Percentiles rank a stretch among this genome's conserved stretches.
Evolutionary conservation across 495 filamentous ascomycete species (phyloP).

Genomic region (Lichenothelia convexa): DNA sequence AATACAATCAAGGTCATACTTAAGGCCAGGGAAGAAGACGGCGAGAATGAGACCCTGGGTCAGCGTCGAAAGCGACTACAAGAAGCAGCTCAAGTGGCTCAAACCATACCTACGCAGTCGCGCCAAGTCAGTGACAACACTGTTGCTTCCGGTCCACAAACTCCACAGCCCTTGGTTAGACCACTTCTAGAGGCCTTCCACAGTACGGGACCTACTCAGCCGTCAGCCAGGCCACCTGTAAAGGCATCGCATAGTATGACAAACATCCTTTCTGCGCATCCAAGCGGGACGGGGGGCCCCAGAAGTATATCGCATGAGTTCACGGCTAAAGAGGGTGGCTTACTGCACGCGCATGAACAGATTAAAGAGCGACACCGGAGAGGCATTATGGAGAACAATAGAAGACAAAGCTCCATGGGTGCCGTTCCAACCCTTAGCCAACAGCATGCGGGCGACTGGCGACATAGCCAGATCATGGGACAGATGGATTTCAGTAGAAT

Average conservation of each 20-base stretch:
- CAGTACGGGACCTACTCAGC: no score
- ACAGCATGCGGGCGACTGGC: constrained; percentile 10
- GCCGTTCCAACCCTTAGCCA: no score
- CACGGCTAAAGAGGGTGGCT: constrained; percentile 9
- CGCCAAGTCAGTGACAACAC: constrained; percentile 10
- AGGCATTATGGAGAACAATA: constrained; percentile 12
- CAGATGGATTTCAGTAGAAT: constrained; percentile 28
- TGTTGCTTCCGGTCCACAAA: background rate
- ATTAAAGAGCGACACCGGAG: constrained; percentile 10
- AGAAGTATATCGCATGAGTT: constrained; percentile 9
- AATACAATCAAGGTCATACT: constrained; percentile 5
- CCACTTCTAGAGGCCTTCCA: background rate
- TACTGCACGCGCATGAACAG: constrained; percentile 14
- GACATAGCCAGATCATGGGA: background rate
- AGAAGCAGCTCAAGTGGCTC: constrained; percentile 42
- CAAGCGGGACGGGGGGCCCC: constrained; percentile 20
- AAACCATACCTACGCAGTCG: constrained; percentile 18
- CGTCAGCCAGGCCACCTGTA: constrained; percentile 4
- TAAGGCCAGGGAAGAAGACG: constrained; percentile 6
- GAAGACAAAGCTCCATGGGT: constrained; percentile 6
- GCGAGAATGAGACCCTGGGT: constrained; percentile 71
- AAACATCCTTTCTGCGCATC: constrained; percentile 45
- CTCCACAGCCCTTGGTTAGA: background rate
- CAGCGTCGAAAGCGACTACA: constrained; percentile 70
- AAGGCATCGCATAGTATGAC: constrained; percentile 43